Conservation (phyloP, 2,329 filamentous ascomycete genomes). For the Penicillium crustosum region DNA sequence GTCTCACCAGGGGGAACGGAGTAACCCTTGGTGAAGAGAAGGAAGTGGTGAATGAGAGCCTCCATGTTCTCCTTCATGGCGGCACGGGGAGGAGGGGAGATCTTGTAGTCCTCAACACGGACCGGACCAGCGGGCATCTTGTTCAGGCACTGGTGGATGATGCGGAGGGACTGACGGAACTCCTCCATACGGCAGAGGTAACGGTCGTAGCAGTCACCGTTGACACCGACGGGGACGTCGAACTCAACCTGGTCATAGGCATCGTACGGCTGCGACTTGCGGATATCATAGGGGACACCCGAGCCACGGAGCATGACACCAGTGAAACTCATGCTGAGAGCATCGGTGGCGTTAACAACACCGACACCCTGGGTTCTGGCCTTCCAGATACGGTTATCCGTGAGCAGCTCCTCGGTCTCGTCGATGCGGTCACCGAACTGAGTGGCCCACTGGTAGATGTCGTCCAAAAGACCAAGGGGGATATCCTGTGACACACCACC, state of each 20-base stretch:
- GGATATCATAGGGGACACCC: slow-evolving; percentile 92
- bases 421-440: slow-evolving; percentile 98
- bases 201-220: slow-evolving; percentile 98
- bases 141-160: slow-evolving; percentile 98
- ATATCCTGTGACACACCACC: slow-evolving; percentile 96
- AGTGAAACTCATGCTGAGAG: slow-evolving; percentile 94
- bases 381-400: slow-evolving; percentile 99
- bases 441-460: slow-evolving; percentile 99
- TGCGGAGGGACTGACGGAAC: slow-evolving; percentile 95
- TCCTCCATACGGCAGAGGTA: slow-evolving; percentile 99
- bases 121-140: slow-evolving; percentile 96
- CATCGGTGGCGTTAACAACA: slow-evolving; percentile 86
- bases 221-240: slow-evolving; percentile 91
- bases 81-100: slow-evolving; percentile 88
- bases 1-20: slow-evolving; percentile 95
- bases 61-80: slow-evolving; percentile 99
- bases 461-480: slow-evolving; percentile 88
- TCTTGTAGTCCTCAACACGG: slow-evolving; percentile 98
- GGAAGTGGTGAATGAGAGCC: slow-evolving; percentile 97
- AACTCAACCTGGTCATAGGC: slow-evolving; percentile 98
- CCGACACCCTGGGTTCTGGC: slow-evolving; percentile 87
- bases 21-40: slow-evolving; percentile 98
- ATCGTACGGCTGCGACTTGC: slow-evolving; percentile 96
- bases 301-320: slow-evolving; percentile 98
- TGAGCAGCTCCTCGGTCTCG: slow-evolving; percentile 97